Percentiles rank a stretch among this genome's conserved stretches.
Conservation (phyloP, 2,329 filamentous ascomycete genomes). For the Cercospora brassicicola region DNA sequence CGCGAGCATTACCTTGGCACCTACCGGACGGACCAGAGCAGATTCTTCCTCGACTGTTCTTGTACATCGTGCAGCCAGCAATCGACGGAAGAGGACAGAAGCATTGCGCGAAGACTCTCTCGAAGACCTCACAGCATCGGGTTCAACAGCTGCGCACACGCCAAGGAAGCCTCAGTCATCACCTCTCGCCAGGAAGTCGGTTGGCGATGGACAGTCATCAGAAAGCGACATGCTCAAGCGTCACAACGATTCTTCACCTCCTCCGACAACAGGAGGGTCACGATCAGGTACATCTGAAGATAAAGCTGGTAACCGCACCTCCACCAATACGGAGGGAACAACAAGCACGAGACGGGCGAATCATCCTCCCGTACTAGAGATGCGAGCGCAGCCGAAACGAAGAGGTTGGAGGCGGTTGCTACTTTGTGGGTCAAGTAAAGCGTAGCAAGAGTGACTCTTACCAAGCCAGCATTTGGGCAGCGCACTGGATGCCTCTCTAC, state of each 20-base stretch:
- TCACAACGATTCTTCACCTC: background rate
- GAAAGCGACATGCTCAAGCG: background rate
- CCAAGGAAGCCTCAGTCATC: constrained; percentile 4
- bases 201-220: background rate
- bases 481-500: background rate
- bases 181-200: constrained; percentile 10
- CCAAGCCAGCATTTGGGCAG: background rate
- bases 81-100: constrained; percentile 33
- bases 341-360: constrained; percentile 3
- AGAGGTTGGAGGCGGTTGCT: constrained; percentile 17
- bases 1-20: constrained; percentile 17
- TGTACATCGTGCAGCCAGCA: constrained; percentile 39
- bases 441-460: background rate
- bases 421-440: constrained; percentile 9
- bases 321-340: constrained; percentile 14
- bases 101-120: constrained; percentile 23
- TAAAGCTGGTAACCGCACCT: constrained; percentile 11
- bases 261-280: background rate
- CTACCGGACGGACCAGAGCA: constrained; percentile 29
- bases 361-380: background rate
- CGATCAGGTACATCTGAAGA: constrained; percentile 14
- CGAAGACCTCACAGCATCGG: constrained; percentile 20
- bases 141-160: background rate
- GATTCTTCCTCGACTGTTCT: constrained; percentile 38
- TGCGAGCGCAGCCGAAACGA: background rate